phyloP scores from a whole-genome alignment of 148 eudicot genomes.

The Pouteria glomerata region DNA sequence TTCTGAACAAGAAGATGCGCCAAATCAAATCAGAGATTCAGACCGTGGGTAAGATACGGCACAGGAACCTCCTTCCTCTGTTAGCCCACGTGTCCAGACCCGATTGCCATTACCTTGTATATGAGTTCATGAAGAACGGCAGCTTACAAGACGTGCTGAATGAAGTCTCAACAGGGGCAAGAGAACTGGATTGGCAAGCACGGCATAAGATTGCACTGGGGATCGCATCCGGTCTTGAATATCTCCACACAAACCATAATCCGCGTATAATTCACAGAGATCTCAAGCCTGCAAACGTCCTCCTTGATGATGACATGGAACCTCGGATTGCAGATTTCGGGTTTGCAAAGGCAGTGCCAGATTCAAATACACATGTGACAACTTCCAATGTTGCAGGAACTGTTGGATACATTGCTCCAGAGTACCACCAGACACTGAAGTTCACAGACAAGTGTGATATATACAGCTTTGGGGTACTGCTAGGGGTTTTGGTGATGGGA shows the following conservation, averaged over 20 bases:
- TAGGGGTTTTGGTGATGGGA: slow-evolving; percentile 71
- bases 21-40: slow-evolving; percentile 74
- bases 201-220: slow-evolving; percentile 63
- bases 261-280: slow-evolving; percentile 84
- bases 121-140: slow-evolving; percentile 93
- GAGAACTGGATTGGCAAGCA: slow-evolving; percentile 62
- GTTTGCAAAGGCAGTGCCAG: slow-evolving; percentile 78
- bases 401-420: slow-evolving; percentile 86
- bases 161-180: slow-evolving; percentile 28
- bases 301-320: slow-evolving; percentile 91
- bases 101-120: slow-evolving; percentile 73
- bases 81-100: slow-evolving; percentile 81
- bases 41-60: slow-evolving; percentile 88
- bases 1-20: slow-evolving; percentile 63
- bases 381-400: slow-evolving; percentile 79
- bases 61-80: slow-evolving; percentile 73
- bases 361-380: slow-evolving; percentile 58
- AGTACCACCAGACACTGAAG: slow-evolving; percentile 73
- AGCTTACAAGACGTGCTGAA: slow-evolving; percentile 66
- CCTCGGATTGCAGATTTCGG: slow-evolving; percentile 86
- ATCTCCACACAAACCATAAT: slow-evolving; percentile 59
- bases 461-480: slow-evolving; percentile 75
- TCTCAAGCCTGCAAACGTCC: slow-evolving; percentile 81
- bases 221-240: slow-evolving; percentile 79
- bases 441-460: slow-evolving; percentile 91